phyloP scores from a whole-genome alignment of 2,329 filamentous ascomycete species.

The Calonectria naviculata region DNA sequence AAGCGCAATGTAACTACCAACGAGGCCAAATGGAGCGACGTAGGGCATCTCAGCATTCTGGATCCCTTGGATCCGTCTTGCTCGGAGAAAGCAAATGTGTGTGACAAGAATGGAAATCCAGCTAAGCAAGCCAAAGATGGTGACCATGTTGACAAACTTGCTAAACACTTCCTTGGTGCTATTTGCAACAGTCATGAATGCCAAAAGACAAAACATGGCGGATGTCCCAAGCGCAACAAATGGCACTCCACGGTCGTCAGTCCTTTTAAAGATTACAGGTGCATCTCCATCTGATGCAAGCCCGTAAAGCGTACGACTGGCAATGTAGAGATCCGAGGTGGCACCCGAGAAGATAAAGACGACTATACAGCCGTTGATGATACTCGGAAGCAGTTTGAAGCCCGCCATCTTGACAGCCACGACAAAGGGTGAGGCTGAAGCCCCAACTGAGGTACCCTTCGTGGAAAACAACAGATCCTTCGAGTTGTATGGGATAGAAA shows the following conservation, averaged over 20 bases:
- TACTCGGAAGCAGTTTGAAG: conserved; percentile 72
- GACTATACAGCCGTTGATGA: conserved; percentile 80
- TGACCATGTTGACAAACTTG: conserved; percentile 76
- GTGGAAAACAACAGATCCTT: conserved; percentile 68
- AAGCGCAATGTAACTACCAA: conserved; percentile 75
- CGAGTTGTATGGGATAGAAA: conserved; percentile 79
- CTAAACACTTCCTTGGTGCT: conserved; percentile 67
- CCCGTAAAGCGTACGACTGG: conserved; percentile 77
- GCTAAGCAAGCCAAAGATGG: conserved; percentile 73
- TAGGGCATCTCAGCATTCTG: conserved; percentile 68
- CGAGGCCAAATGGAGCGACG: conserved; percentile 75
- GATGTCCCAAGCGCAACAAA: conserved; percentile 72
- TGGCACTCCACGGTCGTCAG: conserved; percentile 78
- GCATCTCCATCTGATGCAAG: conserved; percentile 78
- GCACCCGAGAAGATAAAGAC: conserved; percentile 81
- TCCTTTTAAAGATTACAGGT: conserved; percentile 76
- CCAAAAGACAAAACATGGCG: conserved; percentile 72
- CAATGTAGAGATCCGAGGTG: conserved; percentile 83
- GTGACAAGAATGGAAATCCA: conserved; percentile 77
- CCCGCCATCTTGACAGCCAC: conserved; percentile 75
- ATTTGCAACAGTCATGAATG: conserved; percentile 73
- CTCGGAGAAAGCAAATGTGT: conserved; percentile 74
- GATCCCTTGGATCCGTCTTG: conserved; percentile 69
- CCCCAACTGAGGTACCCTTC: conserved; percentile 43
- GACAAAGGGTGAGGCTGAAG: conserved; percentile 75